These are phyloP conservation scores for Magnolia changhungtana DNA, from an alignment of 164 flowering plant genomes.

Conservation along the genomic window DNA sequence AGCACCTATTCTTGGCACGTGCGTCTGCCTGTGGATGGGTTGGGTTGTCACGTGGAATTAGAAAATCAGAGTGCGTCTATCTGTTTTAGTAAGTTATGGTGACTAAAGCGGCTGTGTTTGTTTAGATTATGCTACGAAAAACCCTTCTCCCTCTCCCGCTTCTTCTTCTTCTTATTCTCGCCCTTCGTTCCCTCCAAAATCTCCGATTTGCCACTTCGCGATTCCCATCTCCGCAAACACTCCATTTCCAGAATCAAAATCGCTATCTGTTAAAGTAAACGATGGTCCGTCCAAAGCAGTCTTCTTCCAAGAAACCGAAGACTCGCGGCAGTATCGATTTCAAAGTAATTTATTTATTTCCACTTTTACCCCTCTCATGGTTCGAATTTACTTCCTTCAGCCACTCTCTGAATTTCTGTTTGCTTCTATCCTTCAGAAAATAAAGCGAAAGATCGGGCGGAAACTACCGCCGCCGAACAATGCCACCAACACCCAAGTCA, in stretches of 20 bases:
- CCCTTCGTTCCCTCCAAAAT: neutral
- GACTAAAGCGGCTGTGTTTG: too few species aligned
- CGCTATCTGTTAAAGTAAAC: too few species aligned
- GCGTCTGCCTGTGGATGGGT: too few species aligned
- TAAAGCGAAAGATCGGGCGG: conserved; percentile 81
- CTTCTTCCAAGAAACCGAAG: conserved; percentile 39
- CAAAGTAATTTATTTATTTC: conserved; percentile 37
- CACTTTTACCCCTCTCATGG: neutral
- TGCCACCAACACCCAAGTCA: conserved; percentile 75
- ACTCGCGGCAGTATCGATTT: conserved; percentile 53
- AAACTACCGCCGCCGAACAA: conserved; percentile 88
- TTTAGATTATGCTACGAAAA: neutral
- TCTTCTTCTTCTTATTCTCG: neutral
- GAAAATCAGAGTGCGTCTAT: too few species aligned
- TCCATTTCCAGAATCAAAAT: neutral
- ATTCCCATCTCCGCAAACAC: neutral
- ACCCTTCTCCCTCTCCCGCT: neutral
- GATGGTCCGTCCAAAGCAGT: conserved; percentile 19
- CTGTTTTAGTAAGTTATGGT: too few species aligned
- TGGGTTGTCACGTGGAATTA: too few species aligned
- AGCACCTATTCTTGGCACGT: too few species aligned
- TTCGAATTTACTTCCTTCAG: neutral
- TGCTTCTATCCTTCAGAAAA: conserved; percentile 51
- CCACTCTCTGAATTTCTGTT: neutral
- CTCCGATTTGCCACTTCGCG: neutral